phyloP scores from a whole-genome alignment of 106 monocot species.

The Amphibolis antarctica region DNA sequence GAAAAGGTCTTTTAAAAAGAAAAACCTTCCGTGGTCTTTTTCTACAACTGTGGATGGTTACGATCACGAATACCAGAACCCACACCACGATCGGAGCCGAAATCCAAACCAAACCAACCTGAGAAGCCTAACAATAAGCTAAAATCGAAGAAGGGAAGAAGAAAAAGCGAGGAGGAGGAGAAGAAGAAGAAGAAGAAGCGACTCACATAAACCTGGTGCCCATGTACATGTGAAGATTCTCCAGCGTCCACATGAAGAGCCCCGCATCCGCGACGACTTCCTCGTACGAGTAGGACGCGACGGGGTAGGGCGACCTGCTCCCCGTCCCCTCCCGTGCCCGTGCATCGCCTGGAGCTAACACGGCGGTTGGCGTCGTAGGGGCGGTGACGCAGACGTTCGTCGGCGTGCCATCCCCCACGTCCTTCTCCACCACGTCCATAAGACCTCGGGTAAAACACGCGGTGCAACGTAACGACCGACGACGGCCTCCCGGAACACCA shows the following conservation, averaged over 20 bases:
- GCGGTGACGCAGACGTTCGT: not conserved
- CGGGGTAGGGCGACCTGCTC: not conserved
- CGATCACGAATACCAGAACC: no score
- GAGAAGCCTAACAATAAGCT: no score
- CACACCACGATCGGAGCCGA: no score
- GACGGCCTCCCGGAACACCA: not conserved
- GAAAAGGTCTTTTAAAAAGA: no score
- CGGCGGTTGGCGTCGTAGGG: not conserved
- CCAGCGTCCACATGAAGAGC: conserved; percentile 23
- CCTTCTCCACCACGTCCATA: not conserved
- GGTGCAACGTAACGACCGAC: not conserved
- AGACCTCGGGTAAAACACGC: no score
- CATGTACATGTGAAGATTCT: conserved; percentile 13
- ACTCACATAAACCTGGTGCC: conserved; percentile 26
- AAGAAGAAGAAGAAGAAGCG: conserved; percentile 2
- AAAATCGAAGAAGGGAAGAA: no score
- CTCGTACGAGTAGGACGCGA: conserved; percentile 3
- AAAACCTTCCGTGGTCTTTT: no score
- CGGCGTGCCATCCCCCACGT: conserved; percentile 2
- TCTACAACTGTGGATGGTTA: no score
- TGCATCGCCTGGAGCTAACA: not conserved
- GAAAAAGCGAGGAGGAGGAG: not conserved
- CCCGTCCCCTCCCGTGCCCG: not conserved
- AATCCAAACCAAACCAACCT: no score
- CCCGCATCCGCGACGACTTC: conserved; percentile 6